phyloP scores from a whole-genome alignment of 345 rosid genomes.

The Populus ilicifolia region DNA sequence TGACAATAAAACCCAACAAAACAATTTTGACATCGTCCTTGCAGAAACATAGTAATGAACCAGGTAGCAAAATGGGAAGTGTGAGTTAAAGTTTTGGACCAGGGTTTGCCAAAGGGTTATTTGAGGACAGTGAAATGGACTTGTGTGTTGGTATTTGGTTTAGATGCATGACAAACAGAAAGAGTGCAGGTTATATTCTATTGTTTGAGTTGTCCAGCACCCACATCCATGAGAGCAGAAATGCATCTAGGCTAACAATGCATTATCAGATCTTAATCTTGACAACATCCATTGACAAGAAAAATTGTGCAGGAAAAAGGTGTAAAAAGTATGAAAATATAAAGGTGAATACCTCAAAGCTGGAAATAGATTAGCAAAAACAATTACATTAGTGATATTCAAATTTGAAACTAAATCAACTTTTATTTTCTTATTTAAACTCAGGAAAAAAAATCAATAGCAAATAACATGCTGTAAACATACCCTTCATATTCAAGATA shows the following conservation, averaged over 20 bases:
- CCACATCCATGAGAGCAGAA: neutral
- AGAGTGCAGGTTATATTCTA: neutral
- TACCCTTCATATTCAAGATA: constrained; percentile 12
- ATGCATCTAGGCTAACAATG: no score
- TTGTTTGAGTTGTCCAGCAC: neutral
- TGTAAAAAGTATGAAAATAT: neutral
- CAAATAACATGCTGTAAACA: constrained; percentile 3
- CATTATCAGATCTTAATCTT: no score
- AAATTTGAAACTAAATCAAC: neutral
- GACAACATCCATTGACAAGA: no score
- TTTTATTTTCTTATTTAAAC: neutral
- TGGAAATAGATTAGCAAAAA: neutral
- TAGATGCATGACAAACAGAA: neutral
- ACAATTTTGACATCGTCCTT: neutral
- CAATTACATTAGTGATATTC: neutral
- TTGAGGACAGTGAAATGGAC: neutral
- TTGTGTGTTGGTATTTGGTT: neutral
- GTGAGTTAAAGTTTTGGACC: no score
- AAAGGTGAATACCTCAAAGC: neutral
- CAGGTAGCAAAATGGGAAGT: no score
- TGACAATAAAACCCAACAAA: neutral
- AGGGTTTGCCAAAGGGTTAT: no score
- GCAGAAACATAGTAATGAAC: no score
- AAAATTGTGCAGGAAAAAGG: neutral
- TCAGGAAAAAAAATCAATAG: neutral